Conservation (phyloP, 192 early-diverging fungal genomes). For the Phycomyces blakesleeanus region DNA sequence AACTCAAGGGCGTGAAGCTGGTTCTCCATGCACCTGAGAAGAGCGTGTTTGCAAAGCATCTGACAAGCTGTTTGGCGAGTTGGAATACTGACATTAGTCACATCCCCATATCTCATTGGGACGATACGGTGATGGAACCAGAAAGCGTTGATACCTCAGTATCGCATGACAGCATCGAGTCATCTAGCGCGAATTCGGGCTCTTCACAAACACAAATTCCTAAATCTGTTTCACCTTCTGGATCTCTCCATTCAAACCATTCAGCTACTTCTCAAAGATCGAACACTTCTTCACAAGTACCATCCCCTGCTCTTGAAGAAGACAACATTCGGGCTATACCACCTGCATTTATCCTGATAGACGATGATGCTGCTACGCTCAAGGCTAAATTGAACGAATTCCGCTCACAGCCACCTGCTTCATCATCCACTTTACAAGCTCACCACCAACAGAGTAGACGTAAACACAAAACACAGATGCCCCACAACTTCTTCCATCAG, state of each 20-base stretch:
- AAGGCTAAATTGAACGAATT: slow-evolving; percentile 44
- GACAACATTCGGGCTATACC: slow-evolving; percentile 29
- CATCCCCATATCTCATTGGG: slow-evolving; percentile 23
- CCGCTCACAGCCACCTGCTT: slow-evolving; percentile 18
- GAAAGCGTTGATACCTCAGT: too few relatives aligned
- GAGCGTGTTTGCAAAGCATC: slow-evolving; percentile 49
- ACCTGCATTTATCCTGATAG: slow-evolving; percentile 55
- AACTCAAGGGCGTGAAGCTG: slow-evolving; percentile 41
- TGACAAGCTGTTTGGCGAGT: slow-evolving; percentile 47
- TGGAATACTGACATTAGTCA: slow-evolving; percentile 52
- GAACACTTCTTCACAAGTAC: background rate
- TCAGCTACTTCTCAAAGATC: background rate
- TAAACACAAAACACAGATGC: slow-evolving; percentile 11
- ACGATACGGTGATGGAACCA: background rate
- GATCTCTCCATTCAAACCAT: background rate
- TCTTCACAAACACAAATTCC: background rate
- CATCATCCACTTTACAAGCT: slow-evolving; percentile 10
- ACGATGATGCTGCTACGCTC: slow-evolving; percentile 51
- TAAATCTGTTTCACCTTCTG: background rate
- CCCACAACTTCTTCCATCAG: slow-evolving; percentile 32
- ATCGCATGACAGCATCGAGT: background rate
- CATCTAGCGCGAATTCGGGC: background rate
- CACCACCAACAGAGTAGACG: slow-evolving; percentile 13
- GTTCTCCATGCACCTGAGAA: slow-evolving; percentile 46
- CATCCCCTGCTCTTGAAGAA: slow-evolving; percentile 31